Evolutionary conservation across 192 early-diverging fungal genomes (phyloP).

Genomic region (Rhizoclosmatium globosum): DNA sequence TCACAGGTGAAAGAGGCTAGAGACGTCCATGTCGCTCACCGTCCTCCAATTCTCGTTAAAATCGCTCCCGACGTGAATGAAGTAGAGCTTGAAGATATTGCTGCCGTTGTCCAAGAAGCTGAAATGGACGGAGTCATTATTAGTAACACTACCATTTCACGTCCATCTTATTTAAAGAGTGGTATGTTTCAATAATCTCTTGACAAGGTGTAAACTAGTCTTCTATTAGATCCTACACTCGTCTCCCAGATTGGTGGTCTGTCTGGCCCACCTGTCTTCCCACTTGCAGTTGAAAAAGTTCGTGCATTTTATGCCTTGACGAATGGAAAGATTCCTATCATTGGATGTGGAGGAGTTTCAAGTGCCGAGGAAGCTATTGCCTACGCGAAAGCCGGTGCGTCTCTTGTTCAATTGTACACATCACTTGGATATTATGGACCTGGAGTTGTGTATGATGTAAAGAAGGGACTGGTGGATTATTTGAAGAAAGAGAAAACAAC

Average conservation of each 20-base stretch:
- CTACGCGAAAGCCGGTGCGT: slow-evolving; percentile 85
- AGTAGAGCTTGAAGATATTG: slow-evolving; percentile 81
- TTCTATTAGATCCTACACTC: slow-evolving; percentile 1
- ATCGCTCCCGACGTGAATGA: slow-evolving; percentile 86
- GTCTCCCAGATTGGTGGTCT: slow-evolving; percentile 76
- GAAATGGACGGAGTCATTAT: slow-evolving; percentile 88
- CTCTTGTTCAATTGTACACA: slow-evolving; percentile 84
- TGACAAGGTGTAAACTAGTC: neutral
- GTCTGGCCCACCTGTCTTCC: slow-evolving; percentile 79
- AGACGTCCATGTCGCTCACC: slow-evolving; percentile 50
- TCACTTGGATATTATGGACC: slow-evolving; percentile 80
- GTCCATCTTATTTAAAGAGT: slow-evolving; percentile 67
- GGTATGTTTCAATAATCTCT: slow-evolving; percentile 42
- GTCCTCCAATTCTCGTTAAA: slow-evolving; percentile 86
- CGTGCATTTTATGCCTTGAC: slow-evolving; percentile 78
- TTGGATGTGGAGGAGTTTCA: slow-evolving; percentile 89
- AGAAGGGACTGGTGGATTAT: slow-evolving; percentile 73
- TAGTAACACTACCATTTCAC: slow-evolving; percentile 85
- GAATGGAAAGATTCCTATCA: slow-evolving; percentile 75
- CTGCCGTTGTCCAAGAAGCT: slow-evolving; percentile 73
- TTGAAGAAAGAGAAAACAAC: slow-evolving; percentile 70
- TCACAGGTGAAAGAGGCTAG: slow-evolving; percentile 44
- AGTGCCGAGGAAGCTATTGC: slow-evolving; percentile 79
- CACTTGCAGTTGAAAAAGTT: slow-evolving; percentile 69
- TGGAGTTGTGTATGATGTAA: slow-evolving; percentile 79